phyloP scores from a whole-genome alignment of 2,329 filamentous ascomycete species.

The Colletotrichum noveboracense region DNA sequence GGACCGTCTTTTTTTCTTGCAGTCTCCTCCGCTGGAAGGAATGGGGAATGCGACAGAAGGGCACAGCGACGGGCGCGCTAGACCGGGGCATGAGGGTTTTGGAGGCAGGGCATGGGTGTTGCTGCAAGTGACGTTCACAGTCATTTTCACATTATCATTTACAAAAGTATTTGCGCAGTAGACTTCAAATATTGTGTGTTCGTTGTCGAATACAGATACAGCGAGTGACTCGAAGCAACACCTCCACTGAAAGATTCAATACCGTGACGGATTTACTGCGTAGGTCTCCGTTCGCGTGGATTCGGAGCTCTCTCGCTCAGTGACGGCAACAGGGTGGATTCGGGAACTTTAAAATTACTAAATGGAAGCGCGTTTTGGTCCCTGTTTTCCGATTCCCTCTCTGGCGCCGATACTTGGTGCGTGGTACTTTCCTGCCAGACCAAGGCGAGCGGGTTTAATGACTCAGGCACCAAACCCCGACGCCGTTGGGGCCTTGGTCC shows the following conservation, averaged over 20 bases:
- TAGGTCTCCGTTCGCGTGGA: conserved; percentile 18
- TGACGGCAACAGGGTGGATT: conserved; percentile 16
- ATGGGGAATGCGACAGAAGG: conserved; percentile 12
- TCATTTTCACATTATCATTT: background rate
- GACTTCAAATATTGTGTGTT: background rate
- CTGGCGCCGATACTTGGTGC: background rate
- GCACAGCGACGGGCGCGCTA: conserved; percentile 11
- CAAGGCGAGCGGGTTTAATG: background rate
- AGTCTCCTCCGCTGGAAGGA: conserved; percentile 7
- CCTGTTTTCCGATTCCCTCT: background rate
- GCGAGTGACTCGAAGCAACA: background rate
- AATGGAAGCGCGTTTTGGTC: background rate
- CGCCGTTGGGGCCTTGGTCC: background rate
- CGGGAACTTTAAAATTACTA: conserved; percentile 22
- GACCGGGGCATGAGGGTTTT: background rate
- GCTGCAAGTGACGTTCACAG: background rate
- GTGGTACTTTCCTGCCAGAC: background rate
- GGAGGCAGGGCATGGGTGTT: background rate
- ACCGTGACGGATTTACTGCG: background rate
- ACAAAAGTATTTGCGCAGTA: background rate
- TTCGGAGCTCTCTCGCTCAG: conserved; percentile 17
- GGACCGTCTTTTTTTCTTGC: background rate
- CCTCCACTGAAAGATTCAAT: background rate
- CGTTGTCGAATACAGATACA: background rate
- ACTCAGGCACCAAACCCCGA: conserved; percentile 18